A percentile compares a stretch with the other conserved stretches of the same genome.
Evolutionary conservation across 257 asterid genomes (phyloP).

Genomic region (Solanum peruvianum): DNA sequence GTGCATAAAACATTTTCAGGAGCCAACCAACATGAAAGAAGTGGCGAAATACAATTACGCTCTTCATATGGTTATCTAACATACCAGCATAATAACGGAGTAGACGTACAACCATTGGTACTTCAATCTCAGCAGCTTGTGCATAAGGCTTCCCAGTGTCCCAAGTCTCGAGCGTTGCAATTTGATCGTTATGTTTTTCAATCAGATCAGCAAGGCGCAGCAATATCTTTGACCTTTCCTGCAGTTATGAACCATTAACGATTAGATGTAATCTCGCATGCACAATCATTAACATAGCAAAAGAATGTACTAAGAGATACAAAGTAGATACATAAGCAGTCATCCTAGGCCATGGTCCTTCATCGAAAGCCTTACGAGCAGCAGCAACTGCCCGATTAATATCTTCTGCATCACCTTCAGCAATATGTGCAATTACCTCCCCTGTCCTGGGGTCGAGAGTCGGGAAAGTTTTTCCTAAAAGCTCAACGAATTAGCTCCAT

Average conservation of each 20-base stretch:
- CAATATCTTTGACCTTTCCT: constrained; percentile 78
- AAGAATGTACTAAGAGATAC: neutral
- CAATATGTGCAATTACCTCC: constrained; percentile 73
- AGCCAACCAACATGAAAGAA: neutral
- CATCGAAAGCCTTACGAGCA: constrained; percentile 94
- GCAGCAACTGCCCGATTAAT: constrained; percentile 76
- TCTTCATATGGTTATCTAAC: constrained; percentile 1
- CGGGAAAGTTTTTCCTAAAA: constrained; percentile 71
- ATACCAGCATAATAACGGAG: constrained; percentile 85
- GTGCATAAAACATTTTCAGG: neutral
- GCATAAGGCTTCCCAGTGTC: constrained; percentile 79
- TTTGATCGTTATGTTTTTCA: constrained; percentile 80
- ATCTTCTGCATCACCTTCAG: constrained; percentile 93
- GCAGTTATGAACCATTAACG: constrained; percentile 1
- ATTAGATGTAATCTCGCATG: neutral
- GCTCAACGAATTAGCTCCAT: neutral
- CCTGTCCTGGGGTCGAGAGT: constrained; percentile 92
- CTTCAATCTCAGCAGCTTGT: constrained; percentile 59
- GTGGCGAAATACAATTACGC: neutral
- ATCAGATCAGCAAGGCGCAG: constrained; percentile 78
- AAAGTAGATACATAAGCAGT: constrained; percentile 61
- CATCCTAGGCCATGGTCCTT: constrained; percentile 94
- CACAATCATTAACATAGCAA: neutral
- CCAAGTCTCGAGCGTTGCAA: constrained; percentile 91
- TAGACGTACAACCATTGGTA: constrained; percentile 70